phyloP scores from a whole-genome alignment of 2,329 filamentous ascomycete genomes.

The Trichoderma oligosporum region DNA sequence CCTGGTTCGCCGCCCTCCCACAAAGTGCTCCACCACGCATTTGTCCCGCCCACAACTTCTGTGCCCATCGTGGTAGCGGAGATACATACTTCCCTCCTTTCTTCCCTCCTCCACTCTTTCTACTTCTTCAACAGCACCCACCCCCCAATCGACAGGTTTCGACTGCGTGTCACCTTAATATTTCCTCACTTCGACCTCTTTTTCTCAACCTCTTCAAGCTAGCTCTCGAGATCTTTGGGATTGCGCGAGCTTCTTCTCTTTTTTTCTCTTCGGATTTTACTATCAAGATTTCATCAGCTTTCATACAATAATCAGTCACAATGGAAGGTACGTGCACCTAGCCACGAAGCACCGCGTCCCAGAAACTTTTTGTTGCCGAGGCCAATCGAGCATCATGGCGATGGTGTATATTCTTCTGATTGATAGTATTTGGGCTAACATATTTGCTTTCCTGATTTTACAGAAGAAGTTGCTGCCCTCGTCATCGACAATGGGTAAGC shows the following conservation, averaged over 20 bases:
- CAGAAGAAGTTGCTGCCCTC: slow-evolving; percentile 99
- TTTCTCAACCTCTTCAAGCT: slow-evolving; percentile 1
- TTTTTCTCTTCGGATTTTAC: slow-evolving; percentile 5
- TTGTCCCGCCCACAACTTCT: slow-evolving; percentile 37
- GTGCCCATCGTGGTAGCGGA: slow-evolving; percentile 20
- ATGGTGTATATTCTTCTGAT: slow-evolving; percentile 10
- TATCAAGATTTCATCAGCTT: slow-evolving; percentile 27
- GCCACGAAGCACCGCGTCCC: slow-evolving; percentile 14
- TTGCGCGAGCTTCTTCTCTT: slow-evolving; percentile 20
- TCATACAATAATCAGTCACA: slow-evolving; percentile 45
- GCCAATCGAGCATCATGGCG: background rate
- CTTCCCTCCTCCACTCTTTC: slow-evolving; percentile 34
- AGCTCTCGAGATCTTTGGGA: slow-evolving; percentile 18
- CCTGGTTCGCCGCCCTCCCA: slow-evolving; percentile 22
- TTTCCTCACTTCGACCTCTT: slow-evolving; percentile 22
- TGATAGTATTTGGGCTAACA: slow-evolving; percentile 39
- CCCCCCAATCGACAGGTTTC: slow-evolving; percentile 24
- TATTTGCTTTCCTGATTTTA: slow-evolving; percentile 36
- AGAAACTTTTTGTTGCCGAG: slow-evolving; percentile 8
- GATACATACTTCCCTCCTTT: slow-evolving; percentile 28
- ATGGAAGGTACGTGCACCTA: slow-evolving; percentile 51
- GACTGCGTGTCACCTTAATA: slow-evolving; percentile 20
- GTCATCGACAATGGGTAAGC: slow-evolving; percentile 99
- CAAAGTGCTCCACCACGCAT: slow-evolving; percentile 30
- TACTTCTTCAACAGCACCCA: slow-evolving; percentile 31